A percentile compares a stretch with the other conserved stretches of the same genome.
These are phyloP conservation scores for Colletotrichum caudatum DNA, from an alignment of 2,329 filamentous ascomycete species.

Conservation along the genomic window DNA sequence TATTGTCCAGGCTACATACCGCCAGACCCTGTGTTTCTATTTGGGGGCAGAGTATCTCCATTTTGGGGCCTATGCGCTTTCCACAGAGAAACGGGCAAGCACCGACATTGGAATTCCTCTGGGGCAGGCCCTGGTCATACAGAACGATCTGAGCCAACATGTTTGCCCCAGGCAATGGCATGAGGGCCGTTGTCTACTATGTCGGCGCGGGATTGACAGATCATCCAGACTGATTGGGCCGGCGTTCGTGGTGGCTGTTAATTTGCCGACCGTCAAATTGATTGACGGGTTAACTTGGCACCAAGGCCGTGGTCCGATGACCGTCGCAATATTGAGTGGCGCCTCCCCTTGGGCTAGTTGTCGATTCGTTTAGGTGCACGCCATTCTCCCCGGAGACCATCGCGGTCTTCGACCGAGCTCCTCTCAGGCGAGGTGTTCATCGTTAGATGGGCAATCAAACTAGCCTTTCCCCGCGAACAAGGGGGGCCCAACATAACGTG, in stretches of 20 bases:
- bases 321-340: not conserved
- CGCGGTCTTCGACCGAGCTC: slow-evolving; percentile 30
- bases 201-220: slow-evolving; percentile 8
- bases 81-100: slow-evolving; percentile 15
- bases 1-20: slow-evolving; percentile 15
- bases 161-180: slow-evolving; percentile 35
- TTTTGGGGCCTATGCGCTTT: slow-evolving; percentile 27
- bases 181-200: slow-evolving; percentile 12
- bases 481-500: slow-evolving; percentile 4
- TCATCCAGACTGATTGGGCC: not conserved
- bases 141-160: slow-evolving; percentile 23
- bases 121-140: slow-evolving; percentile 9
- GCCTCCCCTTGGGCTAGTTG: slow-evolving; percentile 7
- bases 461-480: slow-evolving; percentile 15
- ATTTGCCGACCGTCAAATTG: slow-evolving; percentile 14
- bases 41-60: slow-evolving; percentile 18
- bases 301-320: slow-evolving; percentile 19
- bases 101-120: slow-evolving; percentile 12
- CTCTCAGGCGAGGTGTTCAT: slow-evolving; percentile 24
- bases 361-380: slow-evolving; percentile 9
- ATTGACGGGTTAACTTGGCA: slow-evolving; percentile 2
- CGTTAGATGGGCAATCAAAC: slow-evolving; percentile 26
- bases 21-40: slow-evolving; percentile 31
- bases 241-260: slow-evolving; percentile 12
- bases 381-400: slow-evolving; percentile 23